Conservation (phyloP, 2,329 filamentous ascomycete species). For the Arthrobotrys iridis region DNA sequence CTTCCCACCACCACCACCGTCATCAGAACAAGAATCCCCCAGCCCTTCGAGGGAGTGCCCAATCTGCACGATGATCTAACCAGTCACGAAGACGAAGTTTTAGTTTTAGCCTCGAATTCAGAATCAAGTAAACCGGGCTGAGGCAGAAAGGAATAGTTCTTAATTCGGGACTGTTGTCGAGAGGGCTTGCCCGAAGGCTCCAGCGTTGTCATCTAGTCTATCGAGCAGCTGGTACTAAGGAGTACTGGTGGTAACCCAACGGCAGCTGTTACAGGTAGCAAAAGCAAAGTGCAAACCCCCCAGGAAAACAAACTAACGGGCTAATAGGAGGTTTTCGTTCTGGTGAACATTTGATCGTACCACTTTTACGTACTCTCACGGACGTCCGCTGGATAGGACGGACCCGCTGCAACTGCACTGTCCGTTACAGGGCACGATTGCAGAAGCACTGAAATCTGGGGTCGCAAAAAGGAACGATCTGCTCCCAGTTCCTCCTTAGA, state of each 20-base stretch:
- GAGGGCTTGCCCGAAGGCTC: constrained; percentile 39
- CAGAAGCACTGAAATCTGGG: constrained; percentile 51
- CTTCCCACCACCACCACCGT: constrained; percentile 36
- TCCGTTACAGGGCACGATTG: constrained; percentile 19
- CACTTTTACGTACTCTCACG: constrained; percentile 46
- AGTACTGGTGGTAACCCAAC: constrained; percentile 5
- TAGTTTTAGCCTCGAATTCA: constrained; percentile 52
- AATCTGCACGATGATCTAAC: constrained; percentile 55
- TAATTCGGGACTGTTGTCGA: constrained; percentile 2
- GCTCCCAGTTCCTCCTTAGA: constrained; percentile 13
- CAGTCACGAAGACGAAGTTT: constrained; percentile 53
- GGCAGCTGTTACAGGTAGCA: constrained; percentile 52
- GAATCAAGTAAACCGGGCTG: constrained; percentile 52
- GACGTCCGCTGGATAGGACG: constrained; percentile 47
- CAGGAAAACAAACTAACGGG: constrained; percentile 53
- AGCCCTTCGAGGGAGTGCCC: constrained; percentile 11
- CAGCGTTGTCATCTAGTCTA: constrained; percentile 41
- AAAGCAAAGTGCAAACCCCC: constrained; percentile 39
- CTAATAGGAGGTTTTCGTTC: constrained; percentile 54
- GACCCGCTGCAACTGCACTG: constrained; percentile 40
- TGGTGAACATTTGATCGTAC: constrained; percentile 49
- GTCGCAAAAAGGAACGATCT: constrained; percentile 52
- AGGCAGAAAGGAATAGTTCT: constrained; percentile 46
- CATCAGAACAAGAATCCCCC: constrained; percentile 17
- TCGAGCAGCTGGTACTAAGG: constrained; percentile 42